phyloP scores from a whole-genome alignment of 345 rosid species.

The Pelargonium nanum region DNA sequence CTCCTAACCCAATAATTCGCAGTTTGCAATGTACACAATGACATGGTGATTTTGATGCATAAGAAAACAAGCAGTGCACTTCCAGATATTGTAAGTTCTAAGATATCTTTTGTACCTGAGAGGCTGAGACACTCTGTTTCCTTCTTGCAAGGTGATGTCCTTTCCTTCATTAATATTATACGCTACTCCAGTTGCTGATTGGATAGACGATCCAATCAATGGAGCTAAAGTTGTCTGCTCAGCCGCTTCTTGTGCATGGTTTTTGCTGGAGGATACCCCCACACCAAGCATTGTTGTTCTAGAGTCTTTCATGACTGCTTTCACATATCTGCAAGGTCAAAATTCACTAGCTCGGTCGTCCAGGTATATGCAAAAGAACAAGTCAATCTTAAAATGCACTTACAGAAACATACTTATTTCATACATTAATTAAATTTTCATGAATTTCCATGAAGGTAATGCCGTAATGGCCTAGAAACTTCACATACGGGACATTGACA shows the following conservation, averaged over 20 bases:
- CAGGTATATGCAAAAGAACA: conserved; percentile 63
- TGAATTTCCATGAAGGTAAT: too few relatives aligned
- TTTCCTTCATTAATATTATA: conserved; percentile 94
- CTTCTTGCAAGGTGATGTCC: conserved; percentile 94
- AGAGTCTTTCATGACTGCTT: conserved; percentile 91
- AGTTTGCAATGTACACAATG: too few relatives aligned
- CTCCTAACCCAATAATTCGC: too few relatives aligned
- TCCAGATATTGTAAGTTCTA: background rate
- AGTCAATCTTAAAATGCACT: too few relatives aligned
- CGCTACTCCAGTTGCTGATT: conserved; percentile 93
- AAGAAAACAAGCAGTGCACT: too few relatives aligned
- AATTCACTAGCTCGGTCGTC: conserved; percentile 91
- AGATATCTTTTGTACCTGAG: conserved; percentile 46
- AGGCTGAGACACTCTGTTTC: conserved; percentile 89
- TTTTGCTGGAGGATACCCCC: conserved; percentile 92
- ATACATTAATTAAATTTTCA: too few relatives aligned
- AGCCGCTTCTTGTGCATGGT: conserved; percentile 98
- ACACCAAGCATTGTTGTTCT: conserved; percentile 99
- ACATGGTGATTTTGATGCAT: too few relatives aligned
- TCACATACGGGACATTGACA: too few relatives aligned
- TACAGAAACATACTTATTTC: too few relatives aligned
- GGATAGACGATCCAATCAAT: conserved; percentile 94
- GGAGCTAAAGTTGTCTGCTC: conserved; percentile 97
- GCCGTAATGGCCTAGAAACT: too few relatives aligned
- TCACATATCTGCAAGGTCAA: conserved; percentile 95